Conservation (phyloP, 495 filamentous ascomycete species). For the Cercophora sp. region DNA sequence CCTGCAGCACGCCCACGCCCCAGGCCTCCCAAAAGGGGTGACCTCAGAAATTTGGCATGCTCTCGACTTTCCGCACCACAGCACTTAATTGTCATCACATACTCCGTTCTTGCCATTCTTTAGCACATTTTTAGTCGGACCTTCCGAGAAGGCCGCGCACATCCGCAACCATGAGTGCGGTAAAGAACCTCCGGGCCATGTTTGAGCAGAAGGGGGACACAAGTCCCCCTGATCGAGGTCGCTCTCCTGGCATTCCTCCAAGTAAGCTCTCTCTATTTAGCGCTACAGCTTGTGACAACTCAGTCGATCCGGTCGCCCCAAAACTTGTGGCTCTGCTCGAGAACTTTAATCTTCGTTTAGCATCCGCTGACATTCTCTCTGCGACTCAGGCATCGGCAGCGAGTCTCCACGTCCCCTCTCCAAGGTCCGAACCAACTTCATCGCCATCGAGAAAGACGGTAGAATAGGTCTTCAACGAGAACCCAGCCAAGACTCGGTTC, state of each 20-base stretch:
- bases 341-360: neutral
- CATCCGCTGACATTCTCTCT: neutral
- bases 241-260: conserved; percentile 55
- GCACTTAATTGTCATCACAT: neutral
- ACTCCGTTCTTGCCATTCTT: neutral
- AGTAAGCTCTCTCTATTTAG: conserved; percentile 22
- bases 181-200: conserved; percentile 74
- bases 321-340: neutral
- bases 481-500: conserved; percentile 38
- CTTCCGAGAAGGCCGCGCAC: neutral
- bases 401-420: conserved; percentile 60
- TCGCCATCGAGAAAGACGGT: conserved; percentile 67
- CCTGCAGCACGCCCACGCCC: conserved; percentile 10
- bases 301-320: too few relatives aligned
- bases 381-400: neutral
- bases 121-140: neutral
- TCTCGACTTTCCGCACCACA: neutral
- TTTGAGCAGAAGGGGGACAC: conserved; percentile 71
- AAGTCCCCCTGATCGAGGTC: conserved; percentile 68
- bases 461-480: conserved; percentile 43
- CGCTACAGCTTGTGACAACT: too few relatives aligned
- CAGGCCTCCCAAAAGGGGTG: conserved; percentile 12
- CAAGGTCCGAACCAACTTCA: conserved; percentile 79
- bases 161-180: conserved; percentile 42
- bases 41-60: conserved; percentile 12